Evolutionary conservation across 1,284 basidiomycete species (phyloP).

Genomic region (Ustilago shanxiensis): DNA sequence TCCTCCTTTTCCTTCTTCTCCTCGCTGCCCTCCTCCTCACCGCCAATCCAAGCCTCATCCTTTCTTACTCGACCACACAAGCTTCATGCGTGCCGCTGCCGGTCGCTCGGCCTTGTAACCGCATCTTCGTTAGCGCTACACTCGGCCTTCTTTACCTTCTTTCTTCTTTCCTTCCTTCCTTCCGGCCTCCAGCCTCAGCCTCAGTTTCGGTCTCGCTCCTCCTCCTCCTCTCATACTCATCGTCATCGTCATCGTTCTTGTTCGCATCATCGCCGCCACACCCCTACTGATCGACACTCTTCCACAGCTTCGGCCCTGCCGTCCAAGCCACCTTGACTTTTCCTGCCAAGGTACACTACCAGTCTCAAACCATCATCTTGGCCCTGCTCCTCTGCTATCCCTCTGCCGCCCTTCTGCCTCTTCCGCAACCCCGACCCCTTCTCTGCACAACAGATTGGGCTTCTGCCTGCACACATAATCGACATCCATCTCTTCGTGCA

Average conservation of each 20-base stretch:
- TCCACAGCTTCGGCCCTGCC: not conserved
- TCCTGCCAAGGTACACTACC: slow-evolving; percentile 1
- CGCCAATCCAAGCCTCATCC: not conserved
- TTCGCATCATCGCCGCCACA: not conserved
- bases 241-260: slow-evolving; percentile 13
- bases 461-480: slow-evolving; percentile 5
- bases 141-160: slow-evolving; percentile 18
- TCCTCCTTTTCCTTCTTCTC: not conserved
- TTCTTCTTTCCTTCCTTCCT: slow-evolving; percentile 1
- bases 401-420: slow-evolving; percentile 14
- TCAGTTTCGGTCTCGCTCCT: slow-evolving; percentile 8
- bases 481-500: not conserved
- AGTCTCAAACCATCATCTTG: not conserved
- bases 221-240: slow-evolving; percentile 3
- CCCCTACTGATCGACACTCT: not conserved
- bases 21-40: not conserved
- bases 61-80: slow-evolving; percentile 10
- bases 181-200: not conserved
- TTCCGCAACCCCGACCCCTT: slow-evolving; percentile 23
- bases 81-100: slow-evolving; percentile 49
- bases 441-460: slow-evolving; percentile 22
- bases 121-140: slow-evolving; percentile 29
- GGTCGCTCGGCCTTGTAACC: slow-evolving; percentile 36
- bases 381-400: not conserved
- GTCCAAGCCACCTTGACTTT: not conserved